phyloP scores from a whole-genome alignment of 805 yeast species.

The Sungouiella thailandica region DNA sequence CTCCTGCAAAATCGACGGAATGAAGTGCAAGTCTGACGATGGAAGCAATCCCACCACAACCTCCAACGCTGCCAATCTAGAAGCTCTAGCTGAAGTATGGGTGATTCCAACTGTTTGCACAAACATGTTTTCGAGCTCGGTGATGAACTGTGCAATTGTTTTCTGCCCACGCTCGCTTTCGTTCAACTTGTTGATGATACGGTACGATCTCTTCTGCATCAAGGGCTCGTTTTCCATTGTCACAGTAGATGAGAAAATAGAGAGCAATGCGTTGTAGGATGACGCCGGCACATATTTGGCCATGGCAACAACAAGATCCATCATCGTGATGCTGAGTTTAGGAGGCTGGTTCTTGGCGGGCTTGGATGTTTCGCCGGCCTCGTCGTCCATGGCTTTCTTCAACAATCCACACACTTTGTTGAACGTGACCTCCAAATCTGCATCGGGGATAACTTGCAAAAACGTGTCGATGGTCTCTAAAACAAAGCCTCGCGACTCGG shows the following conservation, averaged over 20 bases:
- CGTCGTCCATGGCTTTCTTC: constrained; percentile 60
- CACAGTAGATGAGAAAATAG: constrained; percentile 73
- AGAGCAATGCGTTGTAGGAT: constrained; percentile 66
- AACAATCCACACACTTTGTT: constrained; percentile 79
- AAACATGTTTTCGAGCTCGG: constrained; percentile 56
- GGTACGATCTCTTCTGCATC: constrained; percentile 85
- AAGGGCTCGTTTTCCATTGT: constrained; percentile 49
- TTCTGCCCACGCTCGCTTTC: constrained; percentile 63
- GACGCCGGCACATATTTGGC: constrained; percentile 72
- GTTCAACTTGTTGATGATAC: constrained; percentile 64
- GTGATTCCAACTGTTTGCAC: constrained; percentile 53
- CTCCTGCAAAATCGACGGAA: constrained; percentile 81
- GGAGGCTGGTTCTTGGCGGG: constrained; percentile 34
- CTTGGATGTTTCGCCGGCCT: constrained; percentile 27
- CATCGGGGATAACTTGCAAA: constrained; percentile 60
- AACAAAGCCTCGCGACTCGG: constrained; percentile 78
- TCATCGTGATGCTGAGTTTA: constrained; percentile 71
- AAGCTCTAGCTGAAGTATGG: constrained; percentile 71
- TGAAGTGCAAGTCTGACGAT: constrained; percentile 58
- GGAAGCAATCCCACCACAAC: constrained; percentile 63
- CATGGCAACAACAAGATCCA: constrained; percentile 87
- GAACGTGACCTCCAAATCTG: constrained; percentile 71
- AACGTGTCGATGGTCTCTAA: constrained; percentile 83
- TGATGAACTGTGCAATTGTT: constrained; percentile 48
- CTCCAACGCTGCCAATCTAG: constrained; percentile 68